Evolutionary conservation across 164 flowering plant genomes (phyloP).

Genomic region (Protea cynaroides): DNA sequence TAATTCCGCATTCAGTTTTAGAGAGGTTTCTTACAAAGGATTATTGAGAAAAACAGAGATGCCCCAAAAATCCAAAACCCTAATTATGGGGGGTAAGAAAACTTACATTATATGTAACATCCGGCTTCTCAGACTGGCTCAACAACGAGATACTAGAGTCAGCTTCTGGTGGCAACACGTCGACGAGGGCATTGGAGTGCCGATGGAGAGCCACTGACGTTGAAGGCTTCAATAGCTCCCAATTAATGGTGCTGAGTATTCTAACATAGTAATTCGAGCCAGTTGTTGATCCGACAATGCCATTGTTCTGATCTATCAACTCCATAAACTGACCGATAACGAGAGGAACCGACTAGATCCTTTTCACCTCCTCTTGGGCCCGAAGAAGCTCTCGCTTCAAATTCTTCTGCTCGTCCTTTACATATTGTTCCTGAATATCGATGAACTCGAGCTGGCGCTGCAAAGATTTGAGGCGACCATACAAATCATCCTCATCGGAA

Average conservation of each 20-base stretch:
- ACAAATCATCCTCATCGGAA: constrained; percentile 72
- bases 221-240: constrained; percentile 85
- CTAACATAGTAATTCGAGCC: constrained; percentile 80
- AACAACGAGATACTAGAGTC: constrained; percentile 14
- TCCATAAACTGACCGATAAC: constrained; percentile 87
- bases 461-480: constrained; percentile 65
- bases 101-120: constrained; percentile 76
- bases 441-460: constrained; percentile 83
- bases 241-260: constrained; percentile 66
- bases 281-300: constrained; percentile 91
- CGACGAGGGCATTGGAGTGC: constrained; percentile 34
- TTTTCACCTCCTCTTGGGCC: constrained; percentile 76
- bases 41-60: no score
- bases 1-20: no score
- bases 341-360: constrained; percentile 74
- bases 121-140: constrained; percentile 96
- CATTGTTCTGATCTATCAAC: constrained; percentile 73
- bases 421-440: constrained; percentile 88
- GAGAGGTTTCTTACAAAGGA: no score
- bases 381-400: constrained; percentile 64
- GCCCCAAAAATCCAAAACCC: background rate
- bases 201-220: constrained; percentile 90
- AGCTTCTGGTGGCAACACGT: constrained; percentile 1
- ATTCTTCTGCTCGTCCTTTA: constrained; percentile 68
- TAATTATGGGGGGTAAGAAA: background rate